Evolutionary conservation across 176 grass and related monocot genomes (phyloP).

Genomic region (Oryza rufipogon): DNA sequence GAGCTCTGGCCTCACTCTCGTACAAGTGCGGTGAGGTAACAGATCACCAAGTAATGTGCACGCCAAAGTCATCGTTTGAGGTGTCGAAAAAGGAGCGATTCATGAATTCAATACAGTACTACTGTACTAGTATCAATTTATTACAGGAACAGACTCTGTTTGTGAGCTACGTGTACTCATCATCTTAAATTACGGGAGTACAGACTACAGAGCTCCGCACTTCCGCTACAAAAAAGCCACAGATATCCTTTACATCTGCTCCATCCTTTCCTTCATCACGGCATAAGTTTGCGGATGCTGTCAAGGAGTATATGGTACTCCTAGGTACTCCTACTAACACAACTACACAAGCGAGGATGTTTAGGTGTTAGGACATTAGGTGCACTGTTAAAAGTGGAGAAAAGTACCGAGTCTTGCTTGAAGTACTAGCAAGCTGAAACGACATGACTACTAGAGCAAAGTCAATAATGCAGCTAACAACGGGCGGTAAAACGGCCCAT

Average conservation of each 20-base stretch:
- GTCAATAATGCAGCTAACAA: too few relatives aligned
- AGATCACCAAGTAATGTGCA: background rate
- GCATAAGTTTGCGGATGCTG: slow-evolving; percentile 1
- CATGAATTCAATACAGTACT: background rate
- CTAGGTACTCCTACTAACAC: too few relatives aligned
- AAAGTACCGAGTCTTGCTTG: background rate
- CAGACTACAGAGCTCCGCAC: background rate
- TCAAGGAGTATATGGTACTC: background rate
- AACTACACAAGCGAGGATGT: too few relatives aligned
- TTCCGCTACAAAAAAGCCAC: background rate
- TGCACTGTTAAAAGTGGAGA: background rate
- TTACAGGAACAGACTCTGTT: background rate
- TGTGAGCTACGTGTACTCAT: background rate
- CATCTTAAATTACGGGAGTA: background rate
- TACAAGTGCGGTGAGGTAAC: slow-evolving; percentile 21
- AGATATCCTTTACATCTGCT: background rate
- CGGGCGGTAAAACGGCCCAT: too few relatives aligned
- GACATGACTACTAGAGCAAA: background rate
- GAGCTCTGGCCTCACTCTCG: background rate
- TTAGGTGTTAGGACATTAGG: background rate
- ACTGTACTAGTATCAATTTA: background rate
- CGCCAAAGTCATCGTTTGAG: background rate
- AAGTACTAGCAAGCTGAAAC: background rate
- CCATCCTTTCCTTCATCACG: background rate
- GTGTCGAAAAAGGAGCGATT: slow-evolving; percentile 17